Percentiles rank a stretch among this genome's conserved stretches.
Evolutionary conservation across 306 rosid species (phyloP).

Genomic region (Medicago truncatula): DNA sequence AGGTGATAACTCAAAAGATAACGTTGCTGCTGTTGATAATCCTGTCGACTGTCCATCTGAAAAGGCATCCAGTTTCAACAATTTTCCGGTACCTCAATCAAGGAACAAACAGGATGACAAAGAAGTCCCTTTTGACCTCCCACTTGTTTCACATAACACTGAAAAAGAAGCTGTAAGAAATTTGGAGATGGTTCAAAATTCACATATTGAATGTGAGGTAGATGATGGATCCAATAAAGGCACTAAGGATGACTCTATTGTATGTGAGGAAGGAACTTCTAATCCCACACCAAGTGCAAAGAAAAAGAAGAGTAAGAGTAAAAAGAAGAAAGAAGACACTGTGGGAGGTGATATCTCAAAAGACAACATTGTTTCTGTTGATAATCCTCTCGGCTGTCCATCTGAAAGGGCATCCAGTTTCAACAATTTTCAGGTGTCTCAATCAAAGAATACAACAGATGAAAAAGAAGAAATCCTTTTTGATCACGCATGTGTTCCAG

Average conservation of each 20-base stretch:
- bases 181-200: constrained; percentile 38
- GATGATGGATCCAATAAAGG: constrained; percentile 42
- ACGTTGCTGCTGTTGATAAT: constrained; percentile 26
- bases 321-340: constrained; percentile 31
- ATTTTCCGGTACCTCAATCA: constrained; percentile 17
- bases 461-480: constrained; percentile 29
- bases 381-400: constrained; percentile 19
- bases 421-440: constrained; percentile 14
- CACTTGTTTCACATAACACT: constrained; percentile 9
- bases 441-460: constrained; percentile 27
- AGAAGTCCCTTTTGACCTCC: constrained; percentile 24
- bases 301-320: constrained; percentile 35
- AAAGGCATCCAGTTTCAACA: constrained; percentile 5
- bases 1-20: constrained; percentile 32
- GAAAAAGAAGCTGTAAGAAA: constrained; percentile 28
- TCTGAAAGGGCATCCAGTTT: constrained; percentile 24
- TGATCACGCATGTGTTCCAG: constrained; percentile 5
- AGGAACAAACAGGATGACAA: constrained; percentile 35
- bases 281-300: constrained; percentile 31
- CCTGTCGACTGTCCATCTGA: constrained; percentile 20
- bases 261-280: constrained; percentile 28
- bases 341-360: constrained; percentile 26
- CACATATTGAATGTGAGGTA: constrained; percentile 1
- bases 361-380: constrained; percentile 32
- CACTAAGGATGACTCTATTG: constrained; percentile 26